A percentile compares a stretch with the other conserved stretches of the same genome.
Evolutionary conservation across 768 basidiomycete genomes (phyloP).

Genomic region (Tulasnella sp.): DNA sequence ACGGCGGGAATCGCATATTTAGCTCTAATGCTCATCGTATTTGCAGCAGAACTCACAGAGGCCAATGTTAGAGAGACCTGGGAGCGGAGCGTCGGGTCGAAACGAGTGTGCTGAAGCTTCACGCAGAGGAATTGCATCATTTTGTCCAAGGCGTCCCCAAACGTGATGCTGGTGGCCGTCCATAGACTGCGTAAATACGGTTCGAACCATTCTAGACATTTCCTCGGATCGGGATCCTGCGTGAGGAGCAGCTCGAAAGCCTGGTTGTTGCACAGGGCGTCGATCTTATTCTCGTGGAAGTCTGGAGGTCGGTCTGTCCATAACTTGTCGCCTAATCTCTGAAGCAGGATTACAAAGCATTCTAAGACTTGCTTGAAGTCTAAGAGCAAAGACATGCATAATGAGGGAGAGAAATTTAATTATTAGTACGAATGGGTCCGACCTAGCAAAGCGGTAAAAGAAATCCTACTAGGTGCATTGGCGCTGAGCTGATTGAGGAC

Average conservation of each 20-base stretch:
- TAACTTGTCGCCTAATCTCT: slow-evolving; percentile 40
- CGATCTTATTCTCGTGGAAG: slow-evolving; percentile 69
- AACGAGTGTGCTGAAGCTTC: slow-evolving; percentile 68
- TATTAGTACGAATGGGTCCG: background rate
- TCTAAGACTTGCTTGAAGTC: slow-evolving; percentile 50
- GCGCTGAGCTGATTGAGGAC: slow-evolving; percentile 52
- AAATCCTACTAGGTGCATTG: slow-evolving; percentile 45
- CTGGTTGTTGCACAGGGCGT: slow-evolving; percentile 69
- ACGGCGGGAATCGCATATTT: background rate
- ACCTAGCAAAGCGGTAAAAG: background rate
- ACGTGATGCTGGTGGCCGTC: slow-evolving; percentile 34
- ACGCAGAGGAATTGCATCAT: slow-evolving; percentile 65
- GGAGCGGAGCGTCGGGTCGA: slow-evolving; percentile 42
- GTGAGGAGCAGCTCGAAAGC: slow-evolving; percentile 23
- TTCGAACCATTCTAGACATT: slow-evolving; percentile 49
- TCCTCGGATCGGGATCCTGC: slow-evolving; percentile 24
- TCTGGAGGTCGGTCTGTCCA: slow-evolving; percentile 66
- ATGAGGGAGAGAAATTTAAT: background rate
- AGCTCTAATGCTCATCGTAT: background rate
- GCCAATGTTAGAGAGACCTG: slow-evolving; percentile 47
- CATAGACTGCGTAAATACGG: slow-evolving; percentile 50
- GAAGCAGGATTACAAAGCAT: slow-evolving; percentile 48
- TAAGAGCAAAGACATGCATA: slow-evolving; percentile 22
- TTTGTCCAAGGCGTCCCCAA: slow-evolving; percentile 59
- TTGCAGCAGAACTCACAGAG: slow-evolving; percentile 37